phyloP scores from a whole-genome alignment of 768 basidiomycete species.

The Leccinum arenicola region DNA sequence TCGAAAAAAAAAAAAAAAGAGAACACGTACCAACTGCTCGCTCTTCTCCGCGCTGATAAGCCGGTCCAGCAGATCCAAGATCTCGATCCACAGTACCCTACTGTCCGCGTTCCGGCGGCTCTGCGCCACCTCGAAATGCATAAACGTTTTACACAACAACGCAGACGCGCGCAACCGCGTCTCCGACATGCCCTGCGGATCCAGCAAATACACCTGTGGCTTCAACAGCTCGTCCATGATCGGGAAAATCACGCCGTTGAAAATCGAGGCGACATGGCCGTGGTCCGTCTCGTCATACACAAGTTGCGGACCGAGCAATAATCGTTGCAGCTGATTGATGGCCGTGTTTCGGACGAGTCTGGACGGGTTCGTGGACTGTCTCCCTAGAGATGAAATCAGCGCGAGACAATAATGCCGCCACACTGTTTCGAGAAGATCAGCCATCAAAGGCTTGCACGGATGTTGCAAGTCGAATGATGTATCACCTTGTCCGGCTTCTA shows the following conservation, averaged over 20 bases:
- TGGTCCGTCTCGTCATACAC: conserved; percentile 56
- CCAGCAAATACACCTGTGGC: conserved; percentile 72
- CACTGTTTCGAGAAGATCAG: conserved; percentile 40
- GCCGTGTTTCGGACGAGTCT: conserved; percentile 84
- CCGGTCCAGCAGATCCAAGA: conserved; percentile 84
- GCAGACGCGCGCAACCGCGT: conserved; percentile 84
- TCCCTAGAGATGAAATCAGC: conserved; percentile 65
- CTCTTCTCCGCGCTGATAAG: conserved; percentile 83
- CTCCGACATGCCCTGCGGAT: conserved; percentile 87
- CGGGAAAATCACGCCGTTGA: conserved; percentile 88
- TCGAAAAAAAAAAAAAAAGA: not conserved
- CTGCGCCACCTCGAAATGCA: conserved; percentile 85
- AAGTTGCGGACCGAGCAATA: conserved; percentile 76
- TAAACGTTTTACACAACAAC: conserved; percentile 92
- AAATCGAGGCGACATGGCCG: conserved; percentile 65
- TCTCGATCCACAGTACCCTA: conserved; percentile 79
- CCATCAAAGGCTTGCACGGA: not conserved
- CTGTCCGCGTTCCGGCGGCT: conserved; percentile 58
- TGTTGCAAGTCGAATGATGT: conserved; percentile 4
- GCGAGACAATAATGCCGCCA: conserved; percentile 82
- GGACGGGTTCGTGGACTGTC: conserved; percentile 79
- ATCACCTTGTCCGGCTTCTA: conserved; percentile 34
- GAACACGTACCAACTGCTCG: conserved; percentile 69
- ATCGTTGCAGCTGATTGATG: conserved; percentile 77
- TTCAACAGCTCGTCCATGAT: conserved; percentile 88